These are phyloP conservation scores for Tephrocybe sp. DNA, from an alignment of 768 basidiomycete genomes.

Conservation along the genomic window DNA sequence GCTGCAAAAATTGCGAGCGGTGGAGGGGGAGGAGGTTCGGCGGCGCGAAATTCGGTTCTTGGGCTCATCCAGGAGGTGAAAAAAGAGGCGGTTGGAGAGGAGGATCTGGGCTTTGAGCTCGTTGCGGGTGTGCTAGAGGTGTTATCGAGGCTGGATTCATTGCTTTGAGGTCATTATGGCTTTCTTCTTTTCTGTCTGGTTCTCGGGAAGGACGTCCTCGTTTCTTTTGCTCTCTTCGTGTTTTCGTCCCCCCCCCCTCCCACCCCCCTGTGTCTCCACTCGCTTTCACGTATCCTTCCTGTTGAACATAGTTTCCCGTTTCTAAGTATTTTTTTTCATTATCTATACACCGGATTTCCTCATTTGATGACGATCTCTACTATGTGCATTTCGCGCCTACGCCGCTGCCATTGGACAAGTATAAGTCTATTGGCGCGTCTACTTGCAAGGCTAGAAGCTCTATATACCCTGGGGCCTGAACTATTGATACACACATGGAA, in stretches of 20 bases:
- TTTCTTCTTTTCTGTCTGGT: neutral
- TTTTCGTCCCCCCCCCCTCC: too few species aligned
- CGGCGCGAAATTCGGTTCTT: conserved; percentile 63
- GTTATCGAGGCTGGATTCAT: conserved; percentile 86
- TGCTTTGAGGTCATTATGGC: conserved; percentile 43
- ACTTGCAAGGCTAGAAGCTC: too few species aligned
- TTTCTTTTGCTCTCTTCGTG: neutral
- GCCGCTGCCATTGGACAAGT: too few species aligned
- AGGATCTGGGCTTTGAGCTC: conserved; percentile 87
- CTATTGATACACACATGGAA: too few species aligned
- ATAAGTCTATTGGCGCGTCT: too few species aligned
- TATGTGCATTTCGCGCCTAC: too few species aligned
- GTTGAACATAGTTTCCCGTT: too few species aligned
- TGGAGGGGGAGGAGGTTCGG: conserved; percentile 38
- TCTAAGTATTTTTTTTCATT: too few species aligned
- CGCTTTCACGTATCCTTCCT: too few species aligned
- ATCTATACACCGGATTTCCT: too few species aligned
- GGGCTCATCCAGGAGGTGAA: conserved; percentile 73
- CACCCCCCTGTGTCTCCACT: neutral
- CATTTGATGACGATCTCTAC: too few species aligned
- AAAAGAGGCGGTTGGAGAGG: conserved; percentile 66
- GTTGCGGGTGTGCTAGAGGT: conserved; percentile 93
- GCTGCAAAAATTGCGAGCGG: conserved; percentile 55
- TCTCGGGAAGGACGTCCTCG: neutral
- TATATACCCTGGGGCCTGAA: too few species aligned